Evolutionary conservation across 2,329 filamentous ascomycete species (phyloP).

Genomic region (Xylogone sp.): DNA sequence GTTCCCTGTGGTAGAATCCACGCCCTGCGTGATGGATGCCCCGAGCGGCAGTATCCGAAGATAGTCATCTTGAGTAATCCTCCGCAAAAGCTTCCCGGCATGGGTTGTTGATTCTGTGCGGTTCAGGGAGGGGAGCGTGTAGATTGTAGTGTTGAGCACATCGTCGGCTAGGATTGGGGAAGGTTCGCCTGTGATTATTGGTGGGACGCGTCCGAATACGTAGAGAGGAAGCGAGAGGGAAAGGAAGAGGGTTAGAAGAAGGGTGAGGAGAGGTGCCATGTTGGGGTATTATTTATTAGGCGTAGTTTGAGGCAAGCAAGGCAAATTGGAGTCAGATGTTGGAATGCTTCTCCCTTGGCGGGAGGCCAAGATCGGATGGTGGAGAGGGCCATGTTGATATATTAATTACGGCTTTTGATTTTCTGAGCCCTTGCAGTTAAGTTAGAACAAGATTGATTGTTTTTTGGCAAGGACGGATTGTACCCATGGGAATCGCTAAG

Average conservation of each 20-base stretch:
- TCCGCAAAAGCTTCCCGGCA: not conserved
- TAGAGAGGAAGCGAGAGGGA: not conserved
- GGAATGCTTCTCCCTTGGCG: not conserved
- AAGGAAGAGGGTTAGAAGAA: not conserved
- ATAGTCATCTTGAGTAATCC: not conserved
- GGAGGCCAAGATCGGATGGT: not conserved
- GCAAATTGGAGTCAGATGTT: not conserved
- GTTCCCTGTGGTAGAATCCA: not conserved
- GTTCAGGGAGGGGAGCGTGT: not conserved
- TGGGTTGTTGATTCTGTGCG: not conserved
- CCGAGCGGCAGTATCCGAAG: conserved; percentile 5
- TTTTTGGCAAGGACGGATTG: not conserved
- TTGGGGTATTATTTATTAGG: not conserved
- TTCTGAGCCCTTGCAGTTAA: not conserved
- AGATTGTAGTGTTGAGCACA: not conserved
- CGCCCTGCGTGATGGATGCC: conserved; percentile 3
- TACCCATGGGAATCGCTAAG: not conserved
- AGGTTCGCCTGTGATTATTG: not conserved
- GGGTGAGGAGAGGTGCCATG: not conserved
- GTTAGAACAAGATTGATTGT: not conserved
- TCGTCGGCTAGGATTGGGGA: not conserved
- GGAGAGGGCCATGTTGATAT: not conserved
- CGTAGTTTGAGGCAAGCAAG: not conserved
- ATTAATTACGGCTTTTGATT: not conserved
- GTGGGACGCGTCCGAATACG: not conserved